Percentiles rank a stretch among this genome's conserved stretches.
phyloP scores from a whole-genome alignment of 768 basidiomycete genomes.

The Lactarius hengduanensis region DNA sequence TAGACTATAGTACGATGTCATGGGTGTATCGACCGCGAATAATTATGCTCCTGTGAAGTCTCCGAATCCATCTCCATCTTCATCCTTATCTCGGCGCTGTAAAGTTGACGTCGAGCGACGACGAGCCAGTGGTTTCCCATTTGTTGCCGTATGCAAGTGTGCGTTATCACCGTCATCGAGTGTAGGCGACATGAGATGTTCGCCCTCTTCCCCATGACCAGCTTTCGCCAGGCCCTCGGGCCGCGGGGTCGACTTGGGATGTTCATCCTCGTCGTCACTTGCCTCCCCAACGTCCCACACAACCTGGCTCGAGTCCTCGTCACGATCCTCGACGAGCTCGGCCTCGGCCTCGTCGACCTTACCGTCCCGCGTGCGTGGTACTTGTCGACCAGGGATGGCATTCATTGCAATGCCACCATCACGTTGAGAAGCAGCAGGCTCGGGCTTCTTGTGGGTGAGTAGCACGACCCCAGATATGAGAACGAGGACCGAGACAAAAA shows the following conservation, averaged over 20 bases:
- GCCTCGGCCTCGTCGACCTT: constrained; percentile 43
- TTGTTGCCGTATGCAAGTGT: constrained; percentile 16
- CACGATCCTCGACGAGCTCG: constrained; percentile 34
- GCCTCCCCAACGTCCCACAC: constrained; percentile 74
- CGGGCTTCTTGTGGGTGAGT: constrained; percentile 89
- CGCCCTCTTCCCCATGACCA: constrained; percentile 38
- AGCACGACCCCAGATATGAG: constrained; percentile 92
- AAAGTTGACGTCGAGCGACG: constrained; percentile 25
- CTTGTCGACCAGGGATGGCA: constrained; percentile 33
- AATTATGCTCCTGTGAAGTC: constrained; percentile 14
- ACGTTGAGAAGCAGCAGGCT: constrained; percentile 40
- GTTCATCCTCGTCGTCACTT: constrained; percentile 63
- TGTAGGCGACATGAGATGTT: constrained; percentile 41
- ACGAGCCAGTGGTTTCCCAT: constrained; percentile 16
- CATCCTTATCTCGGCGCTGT: constrained; percentile 6
- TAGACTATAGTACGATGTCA: neutral
- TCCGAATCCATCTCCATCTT: constrained; percentile 22
- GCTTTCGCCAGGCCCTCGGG: constrained; percentile 33
- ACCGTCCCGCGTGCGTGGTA: constrained; percentile 30
- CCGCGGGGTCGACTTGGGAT: constrained; percentile 36
- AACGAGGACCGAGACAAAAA: constrained; percentile 81
- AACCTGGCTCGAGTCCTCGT: constrained; percentile 44
- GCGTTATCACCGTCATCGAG: constrained; percentile 38
- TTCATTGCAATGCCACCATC: constrained; percentile 33
- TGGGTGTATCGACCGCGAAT: neutral